These are phyloP conservation scores for Botryotinia globosa DNA, from an alignment of 2,329 filamentous ascomycete genomes.

Conservation along the genomic window DNA sequence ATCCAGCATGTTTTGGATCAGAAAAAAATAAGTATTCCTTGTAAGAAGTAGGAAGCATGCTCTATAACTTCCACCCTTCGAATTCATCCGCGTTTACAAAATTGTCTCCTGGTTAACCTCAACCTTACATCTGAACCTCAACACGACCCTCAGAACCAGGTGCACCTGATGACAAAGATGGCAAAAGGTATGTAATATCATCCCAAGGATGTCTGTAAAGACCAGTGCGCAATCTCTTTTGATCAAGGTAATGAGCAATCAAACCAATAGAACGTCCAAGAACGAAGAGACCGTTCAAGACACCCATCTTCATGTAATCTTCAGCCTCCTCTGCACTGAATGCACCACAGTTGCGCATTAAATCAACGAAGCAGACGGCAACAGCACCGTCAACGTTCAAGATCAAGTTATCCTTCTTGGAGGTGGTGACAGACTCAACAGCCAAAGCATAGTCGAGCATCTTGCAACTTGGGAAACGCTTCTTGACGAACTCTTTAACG, in stretches of 20 bases:
- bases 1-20: slow-evolving; percentile 8
- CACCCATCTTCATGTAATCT: slow-evolving; percentile 98
- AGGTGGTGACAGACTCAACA: slow-evolving; percentile 96
- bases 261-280: slow-evolving; percentile 96
- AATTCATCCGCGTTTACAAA: slow-evolving; percentile 10
- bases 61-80: slow-evolving; percentile 12
- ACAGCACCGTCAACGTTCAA: slow-evolving; percentile 98
- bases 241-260: slow-evolving; percentile 99
- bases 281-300: slow-evolving; percentile 98
- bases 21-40: slow-evolving; percentile 11
- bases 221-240: slow-evolving; percentile 98
- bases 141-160: slow-evolving; percentile 81
- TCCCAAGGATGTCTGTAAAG: slow-evolving; percentile 99
- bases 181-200: slow-evolving; percentile 93
- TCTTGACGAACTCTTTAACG: slow-evolving; percentile 97
- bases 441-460: slow-evolving; percentile 98
- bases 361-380: slow-evolving; percentile 97
- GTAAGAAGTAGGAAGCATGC: slow-evolving; percentile 15
- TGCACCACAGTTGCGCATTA: slow-evolving; percentile 95
- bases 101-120: not conserved
- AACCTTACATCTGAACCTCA: slow-evolving; percentile 68
- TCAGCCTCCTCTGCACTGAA: slow-evolving; percentile 96
- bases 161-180: slow-evolving; percentile 69
- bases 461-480: slow-evolving; percentile 97
- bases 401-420: slow-evolving; percentile 99